Percentiles rank a stretch among this genome's conserved stretches.
These are phyloP conservation scores for Aristolochia fimbriata DNA, from an alignment of 164 flowering plant genomes.

Conservation along the genomic window DNA sequence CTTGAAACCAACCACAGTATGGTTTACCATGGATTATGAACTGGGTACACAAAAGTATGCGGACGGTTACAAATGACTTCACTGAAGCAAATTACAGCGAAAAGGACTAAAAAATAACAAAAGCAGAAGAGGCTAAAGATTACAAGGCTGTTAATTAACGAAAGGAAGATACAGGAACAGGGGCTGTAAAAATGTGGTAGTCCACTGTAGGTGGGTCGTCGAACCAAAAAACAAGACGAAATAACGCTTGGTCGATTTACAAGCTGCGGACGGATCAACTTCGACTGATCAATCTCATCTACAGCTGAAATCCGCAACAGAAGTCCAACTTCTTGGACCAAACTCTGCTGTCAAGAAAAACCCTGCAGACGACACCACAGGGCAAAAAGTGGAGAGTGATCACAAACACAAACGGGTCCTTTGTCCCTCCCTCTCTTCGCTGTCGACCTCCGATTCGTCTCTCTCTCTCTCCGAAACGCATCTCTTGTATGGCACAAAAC, in stretches of 20 bases:
- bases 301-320: neutral
- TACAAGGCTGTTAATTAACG: too few relatives aligned
- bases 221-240: neutral
- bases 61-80: too few relatives aligned
- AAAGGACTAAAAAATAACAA: too few relatives aligned
- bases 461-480: constrained; percentile 30
- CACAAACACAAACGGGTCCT: constrained; percentile 32
- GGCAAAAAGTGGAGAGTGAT: neutral
- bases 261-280: constrained; percentile 2
- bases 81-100: too few relatives aligned
- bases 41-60: too few relatives aligned
- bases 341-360: neutral
- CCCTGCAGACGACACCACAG: neutral
- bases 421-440: constrained; percentile 24
- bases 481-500: constrained; percentile 67
- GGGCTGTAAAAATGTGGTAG: neutral
- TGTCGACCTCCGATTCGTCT: constrained; percentile 14
- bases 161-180: too few relatives aligned
- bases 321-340: constrained; percentile 1
- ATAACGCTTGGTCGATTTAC: constrained; percentile 6
- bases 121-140: too few relatives aligned
- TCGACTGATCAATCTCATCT: neutral
- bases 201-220: neutral
- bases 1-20: too few relatives aligned
- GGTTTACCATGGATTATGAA: too few relatives aligned